A percentile compares a stretch with the other conserved stretches of the same genome.
phyloP scores from a whole-genome alignment of 1,139 yeast species.

The Lodderomyces oxycetoniae region DNA sequence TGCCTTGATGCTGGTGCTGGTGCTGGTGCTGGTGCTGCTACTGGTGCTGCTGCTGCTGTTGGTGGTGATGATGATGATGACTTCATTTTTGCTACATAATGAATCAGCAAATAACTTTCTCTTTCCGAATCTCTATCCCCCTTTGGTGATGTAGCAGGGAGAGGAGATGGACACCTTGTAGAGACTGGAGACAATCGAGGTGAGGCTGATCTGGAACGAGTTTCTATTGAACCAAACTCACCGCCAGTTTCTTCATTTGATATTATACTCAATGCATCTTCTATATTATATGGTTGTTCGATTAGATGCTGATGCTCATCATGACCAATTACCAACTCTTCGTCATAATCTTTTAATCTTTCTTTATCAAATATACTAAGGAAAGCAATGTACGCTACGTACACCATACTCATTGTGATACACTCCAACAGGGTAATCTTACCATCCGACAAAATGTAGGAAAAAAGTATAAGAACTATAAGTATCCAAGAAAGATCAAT shows the following conservation, averaged over 20 bases:
- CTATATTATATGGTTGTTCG: conserved; percentile 22
- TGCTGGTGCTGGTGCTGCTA: not conserved
- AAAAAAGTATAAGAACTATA: conserved; percentile 33
- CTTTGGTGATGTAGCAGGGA: conserved; percentile 5
- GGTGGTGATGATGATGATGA: conserved; percentile 1
- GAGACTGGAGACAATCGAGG: conserved; percentile 4
- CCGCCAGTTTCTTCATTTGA: conserved; percentile 16
- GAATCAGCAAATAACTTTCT: conserved; percentile 4
- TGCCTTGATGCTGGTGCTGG: conserved; percentile 1
- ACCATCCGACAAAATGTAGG: conserved; percentile 48
- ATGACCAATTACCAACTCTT: conserved; percentile 12
- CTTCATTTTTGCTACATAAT: conserved; percentile 4
- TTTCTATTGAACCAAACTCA: conserved; percentile 9
- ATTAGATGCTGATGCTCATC: conserved; percentile 11
- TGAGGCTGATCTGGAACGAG: conserved; percentile 9
- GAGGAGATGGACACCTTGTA: conserved; percentile 4
- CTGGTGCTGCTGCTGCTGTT: not conserved
- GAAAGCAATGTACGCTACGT: conserved; percentile 32
- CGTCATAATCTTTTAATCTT: conserved; percentile 13
- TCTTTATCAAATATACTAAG: conserved; percentile 22
- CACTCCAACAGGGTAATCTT: conserved; percentile 46
- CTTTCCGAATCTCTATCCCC: not conserved
- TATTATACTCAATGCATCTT: conserved; percentile 25
- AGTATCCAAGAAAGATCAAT: conserved; percentile 34
- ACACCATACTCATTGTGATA: conserved; percentile 35